These are phyloP conservation scores for Picocystis salinarum DNA, from an alignment of 139 green algal genomes.

Conservation along the genomic window DNA sequence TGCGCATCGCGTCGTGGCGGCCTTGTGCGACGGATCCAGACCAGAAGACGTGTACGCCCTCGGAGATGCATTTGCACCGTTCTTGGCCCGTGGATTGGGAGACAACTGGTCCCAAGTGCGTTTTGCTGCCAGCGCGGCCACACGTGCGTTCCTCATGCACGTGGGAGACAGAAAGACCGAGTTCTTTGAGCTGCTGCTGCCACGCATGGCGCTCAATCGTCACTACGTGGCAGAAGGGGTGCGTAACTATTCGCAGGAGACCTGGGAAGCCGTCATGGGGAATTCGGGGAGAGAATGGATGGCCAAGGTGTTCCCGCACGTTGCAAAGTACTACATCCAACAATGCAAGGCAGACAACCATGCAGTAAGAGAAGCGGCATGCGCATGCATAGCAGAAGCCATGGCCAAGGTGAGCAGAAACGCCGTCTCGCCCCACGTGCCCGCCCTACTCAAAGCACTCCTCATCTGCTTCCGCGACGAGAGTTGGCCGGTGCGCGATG, in stretches of 20 bases:
- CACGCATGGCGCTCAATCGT: conserved; percentile 78
- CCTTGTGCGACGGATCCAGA: conserved; percentile 29
- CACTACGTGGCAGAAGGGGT: conserved; percentile 86
- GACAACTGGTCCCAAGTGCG: conserved; percentile 90
- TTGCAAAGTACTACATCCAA: conserved; percentile 49
- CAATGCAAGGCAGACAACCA: conserved; percentile 68
- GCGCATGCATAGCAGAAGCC: conserved; percentile 75
- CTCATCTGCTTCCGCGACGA: conserved; percentile 58
- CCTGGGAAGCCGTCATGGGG: conserved; percentile 52
- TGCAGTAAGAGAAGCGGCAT: conserved; percentile 67
- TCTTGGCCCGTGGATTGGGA: conserved; percentile 41
- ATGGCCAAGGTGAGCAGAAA: conserved; percentile 51
- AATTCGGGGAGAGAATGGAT: conserved; percentile 34
- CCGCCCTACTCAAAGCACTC: conserved; percentile 38
- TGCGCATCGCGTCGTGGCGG: conserved; percentile 33
- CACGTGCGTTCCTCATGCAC: conserved; percentile 45
- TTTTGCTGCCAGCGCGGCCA: conserved; percentile 46
- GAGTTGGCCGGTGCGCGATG: conserved; percentile 61
- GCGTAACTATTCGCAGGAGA: conserved; percentile 57
- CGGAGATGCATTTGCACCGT: conserved; percentile 5
- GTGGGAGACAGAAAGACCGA: conserved; percentile 1
- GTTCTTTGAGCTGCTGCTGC: conserved; percentile 33
- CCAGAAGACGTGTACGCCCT: neutral
- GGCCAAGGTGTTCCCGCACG: conserved; percentile 20
- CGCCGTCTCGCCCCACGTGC: conserved; percentile 40